Base-by-base conservation (phyloP, 2,329 filamentous ascomycete species). In the Endoconidiophora polonica region DNA sequence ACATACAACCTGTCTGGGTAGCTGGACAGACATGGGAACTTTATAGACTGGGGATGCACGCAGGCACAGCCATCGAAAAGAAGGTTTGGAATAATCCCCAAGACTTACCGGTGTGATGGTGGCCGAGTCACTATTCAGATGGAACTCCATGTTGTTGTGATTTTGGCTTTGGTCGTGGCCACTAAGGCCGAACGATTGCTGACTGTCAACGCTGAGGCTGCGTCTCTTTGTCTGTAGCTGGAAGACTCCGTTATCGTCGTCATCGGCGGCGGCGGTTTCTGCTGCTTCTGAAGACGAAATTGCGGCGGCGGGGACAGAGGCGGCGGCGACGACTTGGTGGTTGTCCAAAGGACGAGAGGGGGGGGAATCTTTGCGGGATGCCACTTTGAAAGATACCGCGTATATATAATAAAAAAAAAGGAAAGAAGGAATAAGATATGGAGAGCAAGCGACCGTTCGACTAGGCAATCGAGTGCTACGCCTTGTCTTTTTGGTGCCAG, bases 81-180 rank as follows among this genome's bases (percentile, higher is more conserved):
- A 33, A 33, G 26, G 26, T 33, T 33, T 33, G 26, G 26, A 45
- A 9, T 14, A 33, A 14, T 20, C 16, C 16, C 12, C 26, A n/a
- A n/a, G 33, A 37, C 43, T 45, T 45, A 45, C 43, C 43, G 43
- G 43, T 18, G 43, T 45, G 43, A 33, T 45, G n/a, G 16, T 26
- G 20, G 16, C 14, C 14, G 43, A 45, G 24, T 20, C 33, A 24
- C 22, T 24, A 20, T 37, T 29, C 26, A 33, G 26, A 26, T 45
- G 43, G n/a, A 45, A 33, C 20, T 45, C 43, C 43, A 45, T 45
- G 43, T 18, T 29, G 14, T 9, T 45, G n/a, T 22, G 7, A 7
- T 29, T 29, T 33, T 33, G 26, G 3, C 12, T 7, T 7, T 33
- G 26, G 26, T 10, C 26, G 26, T 33, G 5, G 26, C 26, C 26